These are phyloP conservation scores for Coemansia sp. DNA, from an alignment of 192 early-diverging fungal species.

Conservation along the genomic window DNA sequence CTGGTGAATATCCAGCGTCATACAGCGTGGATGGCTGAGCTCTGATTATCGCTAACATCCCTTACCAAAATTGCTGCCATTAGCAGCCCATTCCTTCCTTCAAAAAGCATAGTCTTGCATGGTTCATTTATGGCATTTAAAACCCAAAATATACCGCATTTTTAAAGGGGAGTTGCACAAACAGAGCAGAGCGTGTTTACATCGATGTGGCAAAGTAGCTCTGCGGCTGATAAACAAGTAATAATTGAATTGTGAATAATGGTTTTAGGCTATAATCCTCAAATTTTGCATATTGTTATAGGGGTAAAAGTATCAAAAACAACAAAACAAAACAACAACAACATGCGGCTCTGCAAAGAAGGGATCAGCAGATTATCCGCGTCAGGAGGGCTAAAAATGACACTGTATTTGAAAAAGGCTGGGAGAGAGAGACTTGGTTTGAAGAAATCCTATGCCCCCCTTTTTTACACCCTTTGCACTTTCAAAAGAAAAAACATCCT, in stretches of 20 bases:
- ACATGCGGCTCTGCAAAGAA: not conserved
- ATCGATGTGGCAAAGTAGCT: too few relatives aligned
- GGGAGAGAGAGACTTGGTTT: not conserved
- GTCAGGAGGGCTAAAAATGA: too few relatives aligned
- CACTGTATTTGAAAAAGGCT: not conserved
- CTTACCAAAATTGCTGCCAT: conserved; percentile 2
- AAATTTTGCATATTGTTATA: too few relatives aligned
- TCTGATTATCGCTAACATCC: not conserved
- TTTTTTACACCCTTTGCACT: not conserved
- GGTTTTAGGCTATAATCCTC: too few relatives aligned
- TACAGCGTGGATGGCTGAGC: not conserved
- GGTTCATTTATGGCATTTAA: not conserved
- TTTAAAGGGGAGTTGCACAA: not conserved
- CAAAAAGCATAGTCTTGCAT: not conserved
- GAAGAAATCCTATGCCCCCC: not conserved
- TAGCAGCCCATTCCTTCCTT: not conserved
- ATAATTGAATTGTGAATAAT: too few relatives aligned
- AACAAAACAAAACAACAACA: not conserved
- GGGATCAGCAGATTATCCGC: not conserved
- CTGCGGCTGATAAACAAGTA: too few relatives aligned
- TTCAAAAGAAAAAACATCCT: not conserved
- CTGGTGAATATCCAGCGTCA: not conserved
- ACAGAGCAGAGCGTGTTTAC: too few relatives aligned
- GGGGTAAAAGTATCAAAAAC: too few relatives aligned
- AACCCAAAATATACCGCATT: not conserved